These are phyloP conservation scores for Verticillium zaregamsianum DNA, from an alignment of 2,329 filamentous ascomycete species.

Conservation along the genomic window DNA sequence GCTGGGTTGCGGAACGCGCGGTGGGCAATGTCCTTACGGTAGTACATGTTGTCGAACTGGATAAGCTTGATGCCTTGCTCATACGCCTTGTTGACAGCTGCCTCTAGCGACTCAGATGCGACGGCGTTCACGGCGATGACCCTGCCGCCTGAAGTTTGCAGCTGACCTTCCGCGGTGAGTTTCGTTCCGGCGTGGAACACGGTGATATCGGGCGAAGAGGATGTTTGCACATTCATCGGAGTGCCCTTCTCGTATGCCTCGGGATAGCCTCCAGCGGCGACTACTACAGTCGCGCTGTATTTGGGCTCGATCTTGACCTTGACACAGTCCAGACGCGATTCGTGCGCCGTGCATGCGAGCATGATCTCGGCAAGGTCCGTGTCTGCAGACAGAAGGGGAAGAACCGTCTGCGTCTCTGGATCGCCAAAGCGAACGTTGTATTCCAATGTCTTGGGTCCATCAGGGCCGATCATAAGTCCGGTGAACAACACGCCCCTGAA, in stretches of 20 bases:
- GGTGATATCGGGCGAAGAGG: constrained; percentile 43
- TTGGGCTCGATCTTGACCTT: constrained; percentile 57
- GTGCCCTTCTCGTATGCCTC: constrained; percentile 72
- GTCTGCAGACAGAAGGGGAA: constrained; percentile 68
- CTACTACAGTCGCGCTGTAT: constrained; percentile 78
- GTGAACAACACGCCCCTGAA: constrained; percentile 72
- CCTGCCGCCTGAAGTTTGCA: constrained; percentile 73
- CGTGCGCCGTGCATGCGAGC: constrained; percentile 63
- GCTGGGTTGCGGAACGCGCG: constrained; percentile 54
- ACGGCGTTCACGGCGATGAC: constrained; percentile 81
- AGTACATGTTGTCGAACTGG: constrained; percentile 78
- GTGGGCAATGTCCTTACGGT: constrained; percentile 80
- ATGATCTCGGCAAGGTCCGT: constrained; percentile 82
- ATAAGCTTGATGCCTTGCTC: constrained; percentile 64
- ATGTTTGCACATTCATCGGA: constrained; percentile 37
- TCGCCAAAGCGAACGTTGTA: constrained; percentile 91
- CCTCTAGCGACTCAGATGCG: constrained; percentile 57
- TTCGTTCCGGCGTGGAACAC: constrained; percentile 86
- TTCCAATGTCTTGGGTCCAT: constrained; percentile 74
- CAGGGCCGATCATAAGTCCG: constrained; percentile 77
- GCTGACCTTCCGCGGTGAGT: constrained; percentile 43
- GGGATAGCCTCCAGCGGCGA: constrained; percentile 82
- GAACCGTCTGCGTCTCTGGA: constrained; percentile 78
- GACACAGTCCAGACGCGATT: constrained; percentile 64
- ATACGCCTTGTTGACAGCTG: constrained; percentile 77